Base-by-base conservation (phyloP, 2,329 filamentous ascomycete species). In the Penicillium sp. region DNA sequence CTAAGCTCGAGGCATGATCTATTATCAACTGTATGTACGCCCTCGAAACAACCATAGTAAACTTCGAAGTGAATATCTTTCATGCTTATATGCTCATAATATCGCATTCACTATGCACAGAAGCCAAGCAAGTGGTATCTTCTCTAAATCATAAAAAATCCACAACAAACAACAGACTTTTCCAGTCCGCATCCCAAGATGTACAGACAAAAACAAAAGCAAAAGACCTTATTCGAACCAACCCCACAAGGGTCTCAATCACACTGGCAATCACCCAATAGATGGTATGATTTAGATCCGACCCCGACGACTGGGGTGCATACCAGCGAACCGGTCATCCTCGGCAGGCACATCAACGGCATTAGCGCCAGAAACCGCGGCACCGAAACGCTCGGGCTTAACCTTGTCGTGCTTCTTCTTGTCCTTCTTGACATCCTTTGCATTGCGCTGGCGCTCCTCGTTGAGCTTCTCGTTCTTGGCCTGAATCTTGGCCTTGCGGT, bases 391-490 rank as follows among this genome's bases (percentile, higher is more conserved):
- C 62, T 64, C 59, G n/a, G 61, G 38, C 53, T 67, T 65, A 28
- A 13, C 28, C 56, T 69, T 65, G 2, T 59, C 44, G 55, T 67
- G 76, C 66, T 75, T 77, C 58, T 70, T 73, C 74, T 79, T 78
- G 67, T 78, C 77, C 71, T 83, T 81, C 61, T 77, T 74, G 66
- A 80, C 77, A 66, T 80, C 77, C 77, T 86, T 82, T 17, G 79
- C 78, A 58, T 81, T 78, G 49, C 85, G 80, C 60, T 84, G 81
- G 59, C 88, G 82, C 79, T 90, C 83, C 66, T 88, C 92, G 68
- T 91, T 86, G 54, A 97, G 84, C 80, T 93, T 94, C 72, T 86
- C 83, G 81, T 98, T 97, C 86, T 97, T 97, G 61, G 85, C 85
- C 72, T 86, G 84, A 76, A 98, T 92, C 81, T 93, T 95, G 61